A percentile compares a stretch with the other conserved stretches of the same genome.
Conservation (phyloP, 2,329 filamentous ascomycete genomes). For the Talaromyces sp. region DNA sequence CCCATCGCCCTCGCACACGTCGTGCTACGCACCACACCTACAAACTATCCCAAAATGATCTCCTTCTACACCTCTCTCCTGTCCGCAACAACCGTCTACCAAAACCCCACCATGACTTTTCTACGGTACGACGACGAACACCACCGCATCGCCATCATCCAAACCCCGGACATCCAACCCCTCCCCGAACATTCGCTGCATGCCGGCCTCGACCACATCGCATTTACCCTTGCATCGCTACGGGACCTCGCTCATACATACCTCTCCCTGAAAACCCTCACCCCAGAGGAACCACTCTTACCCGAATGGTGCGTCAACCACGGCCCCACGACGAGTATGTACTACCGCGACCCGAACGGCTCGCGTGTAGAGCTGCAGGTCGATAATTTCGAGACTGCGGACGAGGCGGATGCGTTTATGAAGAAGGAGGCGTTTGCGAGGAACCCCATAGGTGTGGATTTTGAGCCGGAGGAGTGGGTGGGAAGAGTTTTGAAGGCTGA, state of each 20-base stretch:
- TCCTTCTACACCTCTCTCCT: slow-evolving; percentile 35
- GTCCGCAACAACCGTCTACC: slow-evolving; percentile 24
- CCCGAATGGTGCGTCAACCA: slow-evolving; percentile 45
- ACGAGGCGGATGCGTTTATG: slow-evolving; percentile 40
- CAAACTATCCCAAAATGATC: slow-evolving; percentile 24
- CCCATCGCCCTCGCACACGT: slow-evolving; percentile 15
- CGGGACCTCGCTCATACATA: not conserved
- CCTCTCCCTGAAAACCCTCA: slow-evolving; percentile 2
- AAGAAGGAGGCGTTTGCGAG: slow-evolving; percentile 24
- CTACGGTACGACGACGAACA: slow-evolving; percentile 44
- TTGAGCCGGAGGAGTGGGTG: slow-evolving; percentile 38
- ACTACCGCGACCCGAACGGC: slow-evolving; percentile 46
- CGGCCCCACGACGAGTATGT: slow-evolving; percentile 43
- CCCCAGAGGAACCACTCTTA: not conserved
- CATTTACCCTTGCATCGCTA: not conserved
- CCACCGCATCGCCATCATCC: slow-evolving; percentile 41
- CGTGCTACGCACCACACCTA: slow-evolving; percentile 19
- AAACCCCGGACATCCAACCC: slow-evolving; percentile 30
- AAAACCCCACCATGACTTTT: slow-evolving; percentile 26
- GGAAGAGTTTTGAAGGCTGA: slow-evolving; percentile 16
- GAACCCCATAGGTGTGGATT: slow-evolving; percentile 42
- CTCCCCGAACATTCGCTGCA: slow-evolving; percentile 26
- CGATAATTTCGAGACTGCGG: slow-evolving; percentile 35
- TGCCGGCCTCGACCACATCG: slow-evolving; percentile 5
- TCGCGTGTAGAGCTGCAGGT: slow-evolving; percentile 45